Conservation (phyloP, 1,284 basidiomycete species). For the Lentinula novae-zelandiae region DNA sequence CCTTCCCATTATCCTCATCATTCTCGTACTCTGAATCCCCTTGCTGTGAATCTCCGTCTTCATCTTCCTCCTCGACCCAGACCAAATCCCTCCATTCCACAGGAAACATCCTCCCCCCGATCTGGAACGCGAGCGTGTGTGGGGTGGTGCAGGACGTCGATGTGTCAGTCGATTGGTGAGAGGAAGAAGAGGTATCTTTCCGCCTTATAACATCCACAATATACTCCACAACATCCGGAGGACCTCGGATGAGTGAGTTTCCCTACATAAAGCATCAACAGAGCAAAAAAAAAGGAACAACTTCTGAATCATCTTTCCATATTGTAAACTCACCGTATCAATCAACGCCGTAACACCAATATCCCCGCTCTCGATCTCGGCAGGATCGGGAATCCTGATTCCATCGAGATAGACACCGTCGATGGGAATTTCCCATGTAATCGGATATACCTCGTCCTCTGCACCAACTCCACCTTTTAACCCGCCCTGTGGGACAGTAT, state of each 20-base stretch:
- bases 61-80: background rate
- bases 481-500: conserved; percentile 39
- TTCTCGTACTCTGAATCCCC: background rate
- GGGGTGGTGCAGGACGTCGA: conserved; percentile 34
- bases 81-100: conserved; percentile 12
- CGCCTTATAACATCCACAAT: conserved; percentile 51
- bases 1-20: background rate
- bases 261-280: conserved; percentile 28
- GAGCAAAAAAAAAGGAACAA: background rate
- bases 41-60: background rate
- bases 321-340: conserved; percentile 30
- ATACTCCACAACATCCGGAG: conserved; percentile 31
- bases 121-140: conserved; percentile 44
- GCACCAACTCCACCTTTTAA: conserved; percentile 38
- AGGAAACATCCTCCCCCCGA: conserved; percentile 33
- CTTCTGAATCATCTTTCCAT: too few relatives aligned
- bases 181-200: conserved; percentile 28
- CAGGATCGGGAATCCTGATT: conserved; percentile 26
- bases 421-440: conserved; percentile 57
- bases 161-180: too few relatives aligned
- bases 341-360: conserved; percentile 34
- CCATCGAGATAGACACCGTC: conserved; percentile 58
- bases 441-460: conserved; percentile 39
- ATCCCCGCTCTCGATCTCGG: conserved; percentile 35
- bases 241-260: conserved; percentile 36